These are phyloP conservation scores for Isatis tinctoria DNA, from an alignment of 345 rosid genomes.

Conservation along the genomic window DNA sequence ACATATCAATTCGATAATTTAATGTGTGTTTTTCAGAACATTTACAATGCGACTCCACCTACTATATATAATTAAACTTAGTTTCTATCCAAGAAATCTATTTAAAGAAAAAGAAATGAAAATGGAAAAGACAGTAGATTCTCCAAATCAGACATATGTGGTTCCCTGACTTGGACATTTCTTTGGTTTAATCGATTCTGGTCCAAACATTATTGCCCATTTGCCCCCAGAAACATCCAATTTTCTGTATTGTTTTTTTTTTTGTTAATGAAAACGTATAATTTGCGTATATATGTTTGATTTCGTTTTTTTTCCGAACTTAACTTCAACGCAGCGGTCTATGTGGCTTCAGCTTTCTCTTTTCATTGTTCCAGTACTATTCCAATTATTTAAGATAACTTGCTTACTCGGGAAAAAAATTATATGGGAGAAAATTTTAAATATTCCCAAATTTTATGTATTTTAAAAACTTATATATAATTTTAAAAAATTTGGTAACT, in stretches of 20 bases:
- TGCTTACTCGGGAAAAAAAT: no score
- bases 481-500: no score
- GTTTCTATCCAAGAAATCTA: background rate
- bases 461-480: no score
- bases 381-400: no score
- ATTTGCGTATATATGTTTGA: background rate
- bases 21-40: background rate
- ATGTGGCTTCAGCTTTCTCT: background rate
- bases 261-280: background rate
- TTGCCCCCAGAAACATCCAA: background rate
- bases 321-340: background rate
- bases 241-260: background rate
- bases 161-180: background rate
- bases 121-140: background rate
- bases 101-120: background rate
- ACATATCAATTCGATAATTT: background rate
- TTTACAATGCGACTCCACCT: background rate
- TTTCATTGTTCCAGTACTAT: background rate
- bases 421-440: no score
- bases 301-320: background rate
- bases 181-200: background rate
- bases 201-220: background rate
- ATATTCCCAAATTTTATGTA: no score
- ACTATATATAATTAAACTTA: background rate
- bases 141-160: background rate